phyloP scores from a whole-genome alignment of 345 rosid genomes.

The Sonneratia alba region DNA sequence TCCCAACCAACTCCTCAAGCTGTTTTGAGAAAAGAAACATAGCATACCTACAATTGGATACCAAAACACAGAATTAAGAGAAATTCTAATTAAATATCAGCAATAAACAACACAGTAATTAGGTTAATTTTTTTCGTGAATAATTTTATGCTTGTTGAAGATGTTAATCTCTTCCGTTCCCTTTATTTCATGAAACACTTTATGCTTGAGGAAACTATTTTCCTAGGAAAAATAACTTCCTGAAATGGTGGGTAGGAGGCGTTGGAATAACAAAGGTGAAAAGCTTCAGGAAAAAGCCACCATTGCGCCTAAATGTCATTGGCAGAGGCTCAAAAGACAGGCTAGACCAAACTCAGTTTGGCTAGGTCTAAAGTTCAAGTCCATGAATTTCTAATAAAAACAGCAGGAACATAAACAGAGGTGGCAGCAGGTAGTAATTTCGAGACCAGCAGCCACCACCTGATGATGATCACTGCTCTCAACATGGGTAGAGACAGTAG shows the following conservation, averaged over 20 bases:
- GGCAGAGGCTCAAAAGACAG: not conserved
- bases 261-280: not conserved
- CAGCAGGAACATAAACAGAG: not conserved
- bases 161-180: not conserved
- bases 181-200: not conserved
- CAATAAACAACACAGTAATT: not conserved
- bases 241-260: not conserved
- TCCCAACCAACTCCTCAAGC: conserved; percentile 88
- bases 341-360: not conserved
- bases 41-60: conserved; percentile 61
- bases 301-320: not conserved
- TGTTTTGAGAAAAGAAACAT: conserved; percentile 95
- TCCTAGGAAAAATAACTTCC: not conserved
- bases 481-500: not conserved
- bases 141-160: not conserved
- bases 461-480: not conserved
- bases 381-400: not conserved
- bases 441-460: not conserved
- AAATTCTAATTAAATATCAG: not conserved
- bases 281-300: not conserved
- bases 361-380: not conserved
- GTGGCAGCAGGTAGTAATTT: not conserved
- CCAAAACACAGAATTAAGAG: conserved; percentile 15
- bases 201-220: not conserved
- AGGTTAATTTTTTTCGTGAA: not conserved